These are phyloP conservation scores for Xylaria palmicola DNA, from an alignment of 495 filamentous ascomycete genomes.

Conservation along the genomic window DNA sequence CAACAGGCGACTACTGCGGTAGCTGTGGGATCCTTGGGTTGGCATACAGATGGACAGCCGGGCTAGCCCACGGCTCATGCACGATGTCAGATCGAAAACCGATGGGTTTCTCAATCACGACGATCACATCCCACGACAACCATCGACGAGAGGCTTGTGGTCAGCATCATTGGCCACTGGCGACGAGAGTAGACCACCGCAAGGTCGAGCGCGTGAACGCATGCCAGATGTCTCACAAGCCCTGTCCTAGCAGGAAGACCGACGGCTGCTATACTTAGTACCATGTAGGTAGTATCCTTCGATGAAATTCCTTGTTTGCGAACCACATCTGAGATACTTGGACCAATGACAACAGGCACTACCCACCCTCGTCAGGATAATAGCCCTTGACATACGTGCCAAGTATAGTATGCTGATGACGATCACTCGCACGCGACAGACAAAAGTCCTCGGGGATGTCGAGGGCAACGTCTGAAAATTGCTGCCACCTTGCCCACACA, in stretches of 20 bases:
- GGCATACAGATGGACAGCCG: constrained; percentile 24
- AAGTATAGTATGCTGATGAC: constrained; percentile 4
- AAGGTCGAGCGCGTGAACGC: constrained; percentile 1
- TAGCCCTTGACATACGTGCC: constrained; percentile 4
- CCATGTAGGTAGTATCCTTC: neutral
- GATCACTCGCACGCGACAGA: constrained; percentile 12
- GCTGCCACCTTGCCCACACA: neutral
- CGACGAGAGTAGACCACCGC: neutral
- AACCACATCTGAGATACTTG: constrained; percentile 2
- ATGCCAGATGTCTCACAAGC: constrained; percentile 8
- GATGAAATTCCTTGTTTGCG: constrained; percentile 2
- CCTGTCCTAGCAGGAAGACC: neutral
- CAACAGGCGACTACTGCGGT: constrained; percentile 19
- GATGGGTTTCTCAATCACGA: constrained; percentile 27
- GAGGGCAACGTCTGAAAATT: neutral
- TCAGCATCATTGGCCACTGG: neutral
- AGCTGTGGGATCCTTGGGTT: constrained; percentile 17
- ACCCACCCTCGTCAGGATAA: neutral
- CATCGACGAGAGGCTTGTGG: neutral
- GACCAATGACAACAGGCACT: neutral
- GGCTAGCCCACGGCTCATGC: constrained; percentile 30
- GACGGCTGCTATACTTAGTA: neutral
- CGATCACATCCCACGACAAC: constrained; percentile 24
- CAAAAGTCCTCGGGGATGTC: constrained; percentile 16
- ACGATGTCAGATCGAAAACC: constrained; percentile 36